Percentiles rank a stretch among this genome's conserved stretches.
Evolutionary conservation across 2,329 filamentous ascomycete species (phyloP).

Genomic region (Sodiomyces alkalinus): DNA sequence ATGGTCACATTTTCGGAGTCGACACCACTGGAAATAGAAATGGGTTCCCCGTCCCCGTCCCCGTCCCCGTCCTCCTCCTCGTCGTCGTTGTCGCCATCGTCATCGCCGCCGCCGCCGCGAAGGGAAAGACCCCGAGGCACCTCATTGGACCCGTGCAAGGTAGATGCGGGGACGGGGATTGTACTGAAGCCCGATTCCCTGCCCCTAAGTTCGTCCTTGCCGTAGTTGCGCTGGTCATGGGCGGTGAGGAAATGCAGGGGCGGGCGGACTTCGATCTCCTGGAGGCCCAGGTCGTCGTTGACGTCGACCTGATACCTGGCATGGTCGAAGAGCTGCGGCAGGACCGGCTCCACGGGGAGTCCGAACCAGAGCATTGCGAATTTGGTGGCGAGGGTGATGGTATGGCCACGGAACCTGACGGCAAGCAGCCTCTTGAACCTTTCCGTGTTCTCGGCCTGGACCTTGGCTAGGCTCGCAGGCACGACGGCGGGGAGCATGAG

Average conservation of each 20-base stretch:
- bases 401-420: constrained; percentile 14
- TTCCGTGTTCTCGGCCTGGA: constrained; percentile 16
- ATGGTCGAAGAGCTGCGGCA: constrained; percentile 6
- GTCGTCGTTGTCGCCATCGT: constrained; percentile 1
- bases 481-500: constrained; percentile 15
- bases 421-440: constrained; percentile 16
- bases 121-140: constrained; percentile 1
- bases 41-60: no score
- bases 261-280: constrained; percentile 10
- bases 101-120: constrained; percentile 3
- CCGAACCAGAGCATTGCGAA: constrained; percentile 32
- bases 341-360: constrained; percentile 24
- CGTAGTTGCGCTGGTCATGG: constrained; percentile 15
- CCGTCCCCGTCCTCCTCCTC: no score
- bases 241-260: constrained; percentile 18
- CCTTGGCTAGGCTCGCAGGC: constrained; percentile 12
- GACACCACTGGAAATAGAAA: no score
- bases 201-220: constrained; percentile 11
- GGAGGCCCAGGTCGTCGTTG: constrained; percentile 8
- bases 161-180: constrained; percentile 3
- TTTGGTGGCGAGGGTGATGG: constrained; percentile 20
- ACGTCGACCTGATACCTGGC: constrained; percentile 12
- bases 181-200: constrained; percentile 4
- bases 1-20: no score
- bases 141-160: not conserved